phyloP scores from a whole-genome alignment of 306 rosid genomes.

The Rosa rugosa region DNA sequence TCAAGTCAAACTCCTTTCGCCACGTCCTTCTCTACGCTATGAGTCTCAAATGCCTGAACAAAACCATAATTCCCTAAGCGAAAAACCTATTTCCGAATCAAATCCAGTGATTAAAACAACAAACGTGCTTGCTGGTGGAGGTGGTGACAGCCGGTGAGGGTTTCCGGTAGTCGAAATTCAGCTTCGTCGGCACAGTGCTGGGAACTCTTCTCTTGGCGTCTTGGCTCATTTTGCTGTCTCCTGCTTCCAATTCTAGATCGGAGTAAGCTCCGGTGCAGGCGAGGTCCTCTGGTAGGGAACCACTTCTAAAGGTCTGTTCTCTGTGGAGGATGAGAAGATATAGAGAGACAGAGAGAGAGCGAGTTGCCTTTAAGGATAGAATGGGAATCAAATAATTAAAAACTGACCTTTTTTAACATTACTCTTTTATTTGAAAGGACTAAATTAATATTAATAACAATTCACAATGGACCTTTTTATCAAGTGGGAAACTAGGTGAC shows the following conservation, averaged over 20 bases:
- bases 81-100: not conserved
- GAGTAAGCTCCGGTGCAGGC: too few species aligned
- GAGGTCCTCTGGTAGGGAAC: too few species aligned
- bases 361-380: too few species aligned
- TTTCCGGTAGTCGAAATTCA: constrained; percentile 66
- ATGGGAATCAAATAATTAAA: too few species aligned
- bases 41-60: constrained; percentile 83
- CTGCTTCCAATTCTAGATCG: not conserved
- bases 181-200: constrained; percentile 46
- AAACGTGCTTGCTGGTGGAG: constrained; percentile 50
- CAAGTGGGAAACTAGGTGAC: too few species aligned
- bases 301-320: too few species aligned
- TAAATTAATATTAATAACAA: too few species aligned
- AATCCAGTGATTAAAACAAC: not conserved
- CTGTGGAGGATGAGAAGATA: too few species aligned
- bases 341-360: too few species aligned
- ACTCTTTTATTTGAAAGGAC: too few species aligned
- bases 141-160: constrained; percentile 44
- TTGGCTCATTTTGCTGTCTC: constrained; percentile 43
- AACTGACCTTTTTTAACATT: too few species aligned
- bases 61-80: not conserved
- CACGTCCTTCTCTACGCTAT: constrained; percentile 82
- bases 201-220: constrained; percentile 60
- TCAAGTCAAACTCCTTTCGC: constrained; percentile 92
- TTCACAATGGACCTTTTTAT: too few species aligned